Percentiles rank a stretch among this genome's conserved stretches.
phyloP scores from a whole-genome alignment of 2,329 filamentous ascomycete species.

The Incumbomyces lentus region DNA sequence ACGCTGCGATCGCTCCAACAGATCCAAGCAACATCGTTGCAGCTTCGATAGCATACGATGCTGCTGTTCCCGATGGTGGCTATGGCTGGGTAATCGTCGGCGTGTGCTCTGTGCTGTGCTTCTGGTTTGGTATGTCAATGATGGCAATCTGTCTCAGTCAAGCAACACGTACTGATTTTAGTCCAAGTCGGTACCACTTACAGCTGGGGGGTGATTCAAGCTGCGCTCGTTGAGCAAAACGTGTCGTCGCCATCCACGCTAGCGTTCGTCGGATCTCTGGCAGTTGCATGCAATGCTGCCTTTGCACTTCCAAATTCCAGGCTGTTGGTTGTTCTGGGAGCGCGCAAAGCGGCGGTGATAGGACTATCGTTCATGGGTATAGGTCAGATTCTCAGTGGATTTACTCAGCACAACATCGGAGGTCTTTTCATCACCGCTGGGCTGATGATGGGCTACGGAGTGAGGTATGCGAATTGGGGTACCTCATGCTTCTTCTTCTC shows the following conservation, averaged over 20 bases:
- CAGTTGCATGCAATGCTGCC: constrained; percentile 40
- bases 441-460: constrained; percentile 36
- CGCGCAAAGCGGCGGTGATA: constrained; percentile 35
- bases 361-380: constrained; percentile 44
- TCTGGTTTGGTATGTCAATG: constrained; percentile 42
- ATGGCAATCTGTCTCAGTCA: background rate
- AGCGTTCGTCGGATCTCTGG: constrained; percentile 48
- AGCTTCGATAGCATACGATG: constrained; percentile 37
- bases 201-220: constrained; percentile 52
- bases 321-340: constrained; percentile 41
- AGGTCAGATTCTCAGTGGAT: constrained; percentile 39
- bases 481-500: constrained; percentile 13
- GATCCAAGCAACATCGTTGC: constrained; percentile 26
- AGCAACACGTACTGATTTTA: background rate
- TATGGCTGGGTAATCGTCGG: constrained; percentile 48
- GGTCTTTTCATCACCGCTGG: constrained; percentile 41
- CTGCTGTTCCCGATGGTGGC: constrained; percentile 42
- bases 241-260: constrained; percentile 42
- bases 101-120: constrained; percentile 41
- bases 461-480: constrained; percentile 22
- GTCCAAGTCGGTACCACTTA: constrained; percentile 33
- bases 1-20: background rate
- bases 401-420: constrained; percentile 33
- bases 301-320: constrained; percentile 44
- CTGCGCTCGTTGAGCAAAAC: constrained; percentile 41